Evolutionary conservation across 1,139 yeast species (phyloP).

Genomic region (Candida tunisiensis): DNA sequence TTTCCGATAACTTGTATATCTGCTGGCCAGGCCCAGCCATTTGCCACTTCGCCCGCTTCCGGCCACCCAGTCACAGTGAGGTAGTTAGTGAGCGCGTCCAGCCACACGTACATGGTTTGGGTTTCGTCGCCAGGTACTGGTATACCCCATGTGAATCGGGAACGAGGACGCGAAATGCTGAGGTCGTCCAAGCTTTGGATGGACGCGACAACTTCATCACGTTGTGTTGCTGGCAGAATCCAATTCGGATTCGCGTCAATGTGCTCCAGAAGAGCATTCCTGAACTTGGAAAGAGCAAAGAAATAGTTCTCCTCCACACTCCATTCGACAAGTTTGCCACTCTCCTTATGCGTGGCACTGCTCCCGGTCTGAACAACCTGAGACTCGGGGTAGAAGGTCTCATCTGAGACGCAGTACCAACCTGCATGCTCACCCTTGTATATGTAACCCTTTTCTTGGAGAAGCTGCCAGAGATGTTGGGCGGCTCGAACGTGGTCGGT

Average conservation of each 20-base stretch:
- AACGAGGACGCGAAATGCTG: slow-evolving; percentile 69
- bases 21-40: slow-evolving; percentile 29
- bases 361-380: slow-evolving; percentile 39
- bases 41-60: slow-evolving; percentile 10
- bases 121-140: slow-evolving; percentile 65
- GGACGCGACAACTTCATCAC: slow-evolving; percentile 40
- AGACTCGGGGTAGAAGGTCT: slow-evolving; percentile 77
- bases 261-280: slow-evolving; percentile 31
- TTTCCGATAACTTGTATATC: slow-evolving; percentile 80
- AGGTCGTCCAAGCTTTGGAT: slow-evolving; percentile 46
- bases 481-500: slow-evolving; percentile 56
- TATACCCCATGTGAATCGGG: slow-evolving; percentile 79
- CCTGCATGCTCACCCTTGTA: slow-evolving; percentile 79
- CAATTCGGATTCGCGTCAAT: slow-evolving; percentile 32
- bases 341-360: slow-evolving; percentile 18
- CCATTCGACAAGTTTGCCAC: slow-evolving; percentile 51
- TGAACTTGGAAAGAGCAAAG: slow-evolving; percentile 52
- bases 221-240: slow-evolving; percentile 46
- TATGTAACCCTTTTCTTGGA: slow-evolving; percentile 45
- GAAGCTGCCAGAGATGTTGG: slow-evolving; percentile 45
- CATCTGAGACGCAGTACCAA: slow-evolving; percentile 93
- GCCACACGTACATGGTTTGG: slow-evolving; percentile 90
- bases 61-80: slow-evolving; percentile 62
- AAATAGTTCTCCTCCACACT: slow-evolving; percentile 79
- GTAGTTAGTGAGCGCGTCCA: slow-evolving; percentile 84